Evolutionary conservation across 805 yeast genomes (phyloP).

Genomic region (Candida manassasensis): DNA sequence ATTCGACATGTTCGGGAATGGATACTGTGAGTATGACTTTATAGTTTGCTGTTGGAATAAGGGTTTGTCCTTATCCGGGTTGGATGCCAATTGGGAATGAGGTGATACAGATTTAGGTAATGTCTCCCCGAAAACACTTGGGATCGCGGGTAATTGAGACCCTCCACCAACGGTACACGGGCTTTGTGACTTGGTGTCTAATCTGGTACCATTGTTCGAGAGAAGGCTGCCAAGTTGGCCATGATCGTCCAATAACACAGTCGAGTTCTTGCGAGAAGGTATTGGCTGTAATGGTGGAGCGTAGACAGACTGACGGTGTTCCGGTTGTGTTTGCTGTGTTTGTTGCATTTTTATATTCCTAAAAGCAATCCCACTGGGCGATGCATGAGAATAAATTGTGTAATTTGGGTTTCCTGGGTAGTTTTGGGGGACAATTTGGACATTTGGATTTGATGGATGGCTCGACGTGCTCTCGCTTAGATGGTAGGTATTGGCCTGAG

Average conservation of each 20-base stretch:
- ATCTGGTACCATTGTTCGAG: slow-evolving; percentile 8
- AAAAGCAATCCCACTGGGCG: slow-evolving; percentile 13
- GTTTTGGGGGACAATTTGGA: slow-evolving; percentile 30
- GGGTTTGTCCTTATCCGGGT: not conserved
- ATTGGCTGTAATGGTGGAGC: slow-evolving; percentile 30
- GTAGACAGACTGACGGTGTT: not conserved
- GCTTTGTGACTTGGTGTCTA: slow-evolving; percentile 13
- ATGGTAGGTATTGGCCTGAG: slow-evolving; percentile 13
- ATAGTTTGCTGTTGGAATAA: not conserved
- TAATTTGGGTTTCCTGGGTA: slow-evolving; percentile 34
- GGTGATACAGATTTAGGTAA: slow-evolving; percentile 1
- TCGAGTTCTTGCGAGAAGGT: slow-evolving; percentile 15
- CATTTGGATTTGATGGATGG: slow-evolving; percentile 11
- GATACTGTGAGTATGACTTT: slow-evolving; percentile 12
- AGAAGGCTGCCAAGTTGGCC: slow-evolving; percentile 7
- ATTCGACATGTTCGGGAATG: slow-evolving; percentile 14
- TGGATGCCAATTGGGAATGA: slow-evolving; percentile 1
- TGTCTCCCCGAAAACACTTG: not conserved
- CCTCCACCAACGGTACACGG: slow-evolving; percentile 15
- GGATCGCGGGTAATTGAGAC: slow-evolving; percentile 6
- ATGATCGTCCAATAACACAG: slow-evolving; percentile 7
- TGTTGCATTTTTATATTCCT: slow-evolving; percentile 7
- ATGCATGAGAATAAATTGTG: slow-evolving; percentile 22
- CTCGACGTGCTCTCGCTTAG: slow-evolving; percentile 9
- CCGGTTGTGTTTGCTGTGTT: slow-evolving; percentile 5